Conservation (phyloP, 23 red algal genomes). For the Cyanidioschyzon merolae region DNA sequence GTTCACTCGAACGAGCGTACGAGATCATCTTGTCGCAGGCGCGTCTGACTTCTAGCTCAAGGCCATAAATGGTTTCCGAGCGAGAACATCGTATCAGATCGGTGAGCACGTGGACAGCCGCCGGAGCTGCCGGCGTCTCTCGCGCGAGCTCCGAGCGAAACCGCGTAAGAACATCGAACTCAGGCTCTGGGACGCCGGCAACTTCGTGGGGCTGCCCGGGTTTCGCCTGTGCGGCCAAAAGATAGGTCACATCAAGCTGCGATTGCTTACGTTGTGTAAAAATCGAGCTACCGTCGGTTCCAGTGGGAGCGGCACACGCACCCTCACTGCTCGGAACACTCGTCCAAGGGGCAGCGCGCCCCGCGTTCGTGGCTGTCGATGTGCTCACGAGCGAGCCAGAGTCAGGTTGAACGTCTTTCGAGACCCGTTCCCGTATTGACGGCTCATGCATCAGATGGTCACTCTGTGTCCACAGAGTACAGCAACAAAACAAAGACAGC, state of each 20-base stretch:
- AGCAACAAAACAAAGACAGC: too few species aligned
- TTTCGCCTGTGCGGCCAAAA: neutral
- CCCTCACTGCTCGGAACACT: too few species aligned
- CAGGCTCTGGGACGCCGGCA: neutral
- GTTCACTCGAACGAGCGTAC: neutral
- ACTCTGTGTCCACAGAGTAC: too few species aligned
- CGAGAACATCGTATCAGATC: conserved; percentile 18
- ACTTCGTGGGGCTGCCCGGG: neutral
- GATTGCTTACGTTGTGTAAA: neutral
- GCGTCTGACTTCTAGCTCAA: conserved; percentile 25
- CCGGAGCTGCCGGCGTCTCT: conserved; percentile 19
- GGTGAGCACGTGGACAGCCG: conserved; percentile 28
- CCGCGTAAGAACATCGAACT: conserved; percentile 14
- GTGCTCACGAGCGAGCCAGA: too few species aligned
- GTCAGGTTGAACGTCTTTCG: too few species aligned
- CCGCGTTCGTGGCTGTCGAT: too few species aligned
- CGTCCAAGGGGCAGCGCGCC: too few species aligned
- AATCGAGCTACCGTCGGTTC: neutral
- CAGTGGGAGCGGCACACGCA: too few species aligned
- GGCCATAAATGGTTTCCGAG: conserved; percentile 27
- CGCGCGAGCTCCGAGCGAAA: conserved; percentile 16
- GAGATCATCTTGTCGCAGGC: conserved; percentile 20
- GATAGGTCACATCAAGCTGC: neutral
- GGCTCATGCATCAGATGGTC: too few species aligned
- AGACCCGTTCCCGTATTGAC: too few species aligned